Evolutionary conservation across 2,329 filamentous ascomycete species (phyloP).

Genomic region (Trichoderma atroviride): DNA sequence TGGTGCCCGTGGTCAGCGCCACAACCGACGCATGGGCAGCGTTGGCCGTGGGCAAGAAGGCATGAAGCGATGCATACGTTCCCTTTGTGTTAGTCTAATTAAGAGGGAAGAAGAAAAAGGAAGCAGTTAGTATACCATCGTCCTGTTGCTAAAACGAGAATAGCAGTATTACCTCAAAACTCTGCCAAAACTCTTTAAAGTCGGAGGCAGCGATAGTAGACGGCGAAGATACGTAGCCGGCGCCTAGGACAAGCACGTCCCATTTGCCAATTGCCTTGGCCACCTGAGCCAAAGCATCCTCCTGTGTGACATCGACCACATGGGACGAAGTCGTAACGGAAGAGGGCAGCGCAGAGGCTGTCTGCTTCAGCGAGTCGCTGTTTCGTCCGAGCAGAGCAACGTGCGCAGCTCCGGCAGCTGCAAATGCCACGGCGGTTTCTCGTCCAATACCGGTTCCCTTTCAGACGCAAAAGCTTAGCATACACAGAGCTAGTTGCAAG

Average conservation of each 20-base stretch:
- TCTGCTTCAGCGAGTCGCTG: conserved; percentile 5
- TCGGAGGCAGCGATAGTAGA: conserved; percentile 27
- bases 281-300: conserved; percentile 19
- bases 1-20: conserved; percentile 31
- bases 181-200: conserved; percentile 32
- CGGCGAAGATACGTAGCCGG: conserved; percentile 28
- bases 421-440: conserved; percentile 22
- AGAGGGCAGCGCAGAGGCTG: conserved; percentile 9
- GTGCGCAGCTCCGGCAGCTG: conserved; percentile 17
- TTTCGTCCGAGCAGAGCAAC: conserved; percentile 18
- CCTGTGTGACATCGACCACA: conserved; percentile 13
- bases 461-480: neutral
- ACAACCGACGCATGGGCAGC: conserved; percentile 28
- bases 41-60: conserved; percentile 25
- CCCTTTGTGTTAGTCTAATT: conserved; percentile 21
- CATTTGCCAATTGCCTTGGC: conserved; percentile 28
- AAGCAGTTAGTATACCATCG: neutral
- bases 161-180: conserved; percentile 31
- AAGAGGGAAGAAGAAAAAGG: neutral
- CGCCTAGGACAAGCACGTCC: conserved; percentile 29
- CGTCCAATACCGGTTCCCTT: conserved; percentile 21
- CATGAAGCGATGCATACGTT: conserved; percentile 20
- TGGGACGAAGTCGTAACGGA: neutral
- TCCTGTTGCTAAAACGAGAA: neutral
- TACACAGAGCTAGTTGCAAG: neutral